Conservation (phyloP, 495 filamentous ascomycete species). For the Penicillium bovifimosum region DNA sequence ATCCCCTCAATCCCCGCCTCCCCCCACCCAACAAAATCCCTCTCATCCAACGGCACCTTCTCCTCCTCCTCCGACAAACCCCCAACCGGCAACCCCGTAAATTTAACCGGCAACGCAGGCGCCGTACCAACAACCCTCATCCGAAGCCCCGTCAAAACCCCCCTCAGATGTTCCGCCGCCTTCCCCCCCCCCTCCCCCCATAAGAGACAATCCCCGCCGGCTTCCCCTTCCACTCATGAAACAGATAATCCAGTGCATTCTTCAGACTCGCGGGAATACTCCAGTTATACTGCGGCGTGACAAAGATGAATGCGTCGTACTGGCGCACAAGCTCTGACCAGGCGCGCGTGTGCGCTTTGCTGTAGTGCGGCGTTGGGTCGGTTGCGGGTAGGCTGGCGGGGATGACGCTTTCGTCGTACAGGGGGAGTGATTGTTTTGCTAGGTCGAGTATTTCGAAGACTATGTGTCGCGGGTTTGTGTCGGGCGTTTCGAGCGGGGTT, state of each 20-base stretch:
- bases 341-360: slow-evolving; percentile 39
- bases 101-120: slow-evolving; percentile 13
- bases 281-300: slow-evolving; percentile 54
- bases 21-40: slow-evolving; percentile 24
- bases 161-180: slow-evolving; percentile 22
- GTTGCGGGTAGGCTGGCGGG: slow-evolving; percentile 41
- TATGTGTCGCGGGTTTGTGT: slow-evolving; percentile 21
- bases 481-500: slow-evolving; percentile 2
- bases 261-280: slow-evolving; percentile 50
- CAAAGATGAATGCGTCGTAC: slow-evolving; percentile 52
- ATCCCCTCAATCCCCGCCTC: slow-evolving; percentile 22
- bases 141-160: slow-evolving; percentile 16
- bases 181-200: slow-evolving; percentile 47
- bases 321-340: slow-evolving; percentile 46
- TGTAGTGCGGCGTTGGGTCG: slow-evolving; percentile 36
- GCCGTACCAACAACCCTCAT: slow-evolving; percentile 24
- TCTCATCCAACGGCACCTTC: slow-evolving; percentile 17
- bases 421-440: slow-evolving; percentile 46
- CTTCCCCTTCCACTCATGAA: slow-evolving; percentile 56
- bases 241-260: slow-evolving; percentile 59
- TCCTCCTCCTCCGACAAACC: slow-evolving; percentile 13
- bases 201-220: slow-evolving; percentile 52
- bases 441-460: slow-evolving; percentile 41
- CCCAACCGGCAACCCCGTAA: slow-evolving; percentile 24
- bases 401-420: slow-evolving; percentile 50